Conservation (phyloP, 2,329 filamentous ascomycete species). For the Ophiostoma perfectum region DNA sequence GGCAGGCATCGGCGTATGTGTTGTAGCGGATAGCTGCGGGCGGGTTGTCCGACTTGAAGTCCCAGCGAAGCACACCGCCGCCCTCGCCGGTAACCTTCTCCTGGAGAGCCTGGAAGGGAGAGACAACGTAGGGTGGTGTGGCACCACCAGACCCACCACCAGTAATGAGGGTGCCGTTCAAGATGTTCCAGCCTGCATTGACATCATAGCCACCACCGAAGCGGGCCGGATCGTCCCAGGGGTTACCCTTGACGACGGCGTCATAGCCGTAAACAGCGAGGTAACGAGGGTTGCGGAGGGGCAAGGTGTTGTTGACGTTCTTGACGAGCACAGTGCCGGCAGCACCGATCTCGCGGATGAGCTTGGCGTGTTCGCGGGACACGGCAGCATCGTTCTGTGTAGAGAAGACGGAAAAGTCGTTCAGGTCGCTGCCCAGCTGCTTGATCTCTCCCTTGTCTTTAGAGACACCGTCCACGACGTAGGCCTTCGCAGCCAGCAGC, state of each 20-base stretch:
- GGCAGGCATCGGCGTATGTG: conserved; percentile 53
- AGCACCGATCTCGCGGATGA: conserved; percentile 50
- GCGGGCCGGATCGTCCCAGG: conserved; percentile 45
- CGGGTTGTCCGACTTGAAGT: conserved; percentile 42
- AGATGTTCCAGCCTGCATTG: conserved; percentile 47
- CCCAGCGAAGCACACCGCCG: conserved; percentile 55
- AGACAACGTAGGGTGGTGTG: conserved; percentile 41
- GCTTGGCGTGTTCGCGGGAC: conserved; percentile 35
- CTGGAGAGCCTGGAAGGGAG: conserved; percentile 55
- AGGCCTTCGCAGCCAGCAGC: conserved; percentile 31
- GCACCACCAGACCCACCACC: conserved; percentile 50
- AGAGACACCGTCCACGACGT: conserved; percentile 34
- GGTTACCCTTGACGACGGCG: conserved; percentile 45
- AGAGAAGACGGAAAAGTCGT: not conserved
- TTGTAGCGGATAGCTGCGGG: conserved; percentile 35
- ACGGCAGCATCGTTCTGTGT: not conserved
- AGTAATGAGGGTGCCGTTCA: conserved; percentile 48
- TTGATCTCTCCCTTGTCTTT: conserved; percentile 27
- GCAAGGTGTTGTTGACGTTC: conserved; percentile 58
- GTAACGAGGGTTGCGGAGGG: conserved; percentile 42
- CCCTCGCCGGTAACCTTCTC: conserved; percentile 46
- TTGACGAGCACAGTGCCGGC: conserved; percentile 54
- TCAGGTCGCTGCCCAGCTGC: conserved; percentile 38
- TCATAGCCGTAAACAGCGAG: conserved; percentile 59
- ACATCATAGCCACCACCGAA: conserved; percentile 36